Evolutionary conservation across 306 rosid species (phyloP).

Genomic region (Prunus fruticosa): DNA sequence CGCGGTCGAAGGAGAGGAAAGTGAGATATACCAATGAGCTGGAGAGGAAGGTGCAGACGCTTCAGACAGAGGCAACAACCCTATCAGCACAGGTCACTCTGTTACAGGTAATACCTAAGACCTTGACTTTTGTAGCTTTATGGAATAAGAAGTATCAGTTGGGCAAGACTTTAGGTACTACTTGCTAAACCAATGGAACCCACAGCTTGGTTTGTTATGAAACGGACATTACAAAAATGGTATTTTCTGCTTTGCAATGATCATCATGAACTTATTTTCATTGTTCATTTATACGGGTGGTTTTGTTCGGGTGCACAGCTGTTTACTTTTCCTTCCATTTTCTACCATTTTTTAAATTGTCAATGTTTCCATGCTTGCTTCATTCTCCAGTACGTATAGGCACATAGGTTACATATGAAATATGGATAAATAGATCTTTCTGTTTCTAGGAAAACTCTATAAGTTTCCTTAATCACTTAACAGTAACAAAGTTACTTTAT

Average conservation of each 20-base stretch:
- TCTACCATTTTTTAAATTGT: neutral
- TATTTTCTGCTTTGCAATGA: neutral
- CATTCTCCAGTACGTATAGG: too few relatives aligned
- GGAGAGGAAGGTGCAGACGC: constrained; percentile 96
- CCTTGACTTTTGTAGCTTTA: constrained; percentile 19
- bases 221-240: neutral
- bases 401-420: neutral
- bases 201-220: constrained; percentile 8
- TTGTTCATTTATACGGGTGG: neutral
- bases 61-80: constrained; percentile 94
- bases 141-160: constrained; percentile 6
- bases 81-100: constrained; percentile 89
- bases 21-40: constrained; percentile 77
- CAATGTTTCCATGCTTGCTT: neutral
- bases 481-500: neutral
- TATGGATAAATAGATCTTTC: neutral
- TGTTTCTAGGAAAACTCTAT: neutral
- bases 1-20: constrained; percentile 96
- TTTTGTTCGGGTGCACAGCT: neutral
- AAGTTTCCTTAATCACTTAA: too few relatives aligned
- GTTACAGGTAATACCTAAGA: constrained; percentile 59
- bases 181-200: neutral
- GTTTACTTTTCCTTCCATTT: neutral
- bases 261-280: neutral
- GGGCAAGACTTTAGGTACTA: constrained; percentile 12